Percentiles rank a stretch among this genome's conserved stretches.
phyloP scores from a whole-genome alignment of 331 rosid genomes.

The Malus hybrid region DNA sequence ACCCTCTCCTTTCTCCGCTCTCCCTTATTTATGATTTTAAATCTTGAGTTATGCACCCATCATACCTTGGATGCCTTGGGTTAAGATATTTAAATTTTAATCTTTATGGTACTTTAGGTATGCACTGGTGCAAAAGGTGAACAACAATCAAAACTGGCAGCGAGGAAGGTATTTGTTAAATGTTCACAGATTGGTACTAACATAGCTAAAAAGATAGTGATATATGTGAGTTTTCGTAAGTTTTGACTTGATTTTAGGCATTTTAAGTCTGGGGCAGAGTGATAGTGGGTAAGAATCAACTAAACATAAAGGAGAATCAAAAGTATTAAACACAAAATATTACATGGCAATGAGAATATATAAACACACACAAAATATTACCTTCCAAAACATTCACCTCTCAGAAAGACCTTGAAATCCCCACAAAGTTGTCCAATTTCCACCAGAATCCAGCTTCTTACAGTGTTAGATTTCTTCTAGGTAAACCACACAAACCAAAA shows the following conservation, averaged over 20 bases:
- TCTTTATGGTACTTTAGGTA: slow-evolving; percentile 37
- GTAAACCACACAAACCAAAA: too few relatives aligned
- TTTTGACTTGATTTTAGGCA: neutral
- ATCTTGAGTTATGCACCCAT: neutral
- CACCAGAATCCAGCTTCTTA: too few relatives aligned
- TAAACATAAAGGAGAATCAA: too few relatives aligned
- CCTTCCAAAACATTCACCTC: too few relatives aligned
- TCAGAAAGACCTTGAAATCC: too few relatives aligned
- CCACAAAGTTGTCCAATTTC: too few relatives aligned
- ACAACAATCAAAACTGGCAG: slow-evolving; percentile 81
- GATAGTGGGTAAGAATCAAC: neutral
- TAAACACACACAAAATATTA: too few relatives aligned
- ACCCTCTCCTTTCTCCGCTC: too few relatives aligned
- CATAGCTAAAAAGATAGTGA: neutral
- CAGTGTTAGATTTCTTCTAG: too few relatives aligned
- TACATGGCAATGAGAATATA: too few relatives aligned
- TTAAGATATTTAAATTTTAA: neutral
- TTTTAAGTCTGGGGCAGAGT: neutral
- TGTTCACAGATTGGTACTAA: neutral
- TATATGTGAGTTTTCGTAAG: neutral
- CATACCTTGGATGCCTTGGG: neutral
- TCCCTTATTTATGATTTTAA: neutral
- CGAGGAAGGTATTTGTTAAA: slow-evolving; percentile 61
- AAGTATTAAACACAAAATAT: too few relatives aligned
- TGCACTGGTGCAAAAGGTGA: slow-evolving; percentile 98